phyloP scores from a whole-genome alignment of 495 filamentous ascomycete species.

The Cercophora newfieldiana region DNA sequence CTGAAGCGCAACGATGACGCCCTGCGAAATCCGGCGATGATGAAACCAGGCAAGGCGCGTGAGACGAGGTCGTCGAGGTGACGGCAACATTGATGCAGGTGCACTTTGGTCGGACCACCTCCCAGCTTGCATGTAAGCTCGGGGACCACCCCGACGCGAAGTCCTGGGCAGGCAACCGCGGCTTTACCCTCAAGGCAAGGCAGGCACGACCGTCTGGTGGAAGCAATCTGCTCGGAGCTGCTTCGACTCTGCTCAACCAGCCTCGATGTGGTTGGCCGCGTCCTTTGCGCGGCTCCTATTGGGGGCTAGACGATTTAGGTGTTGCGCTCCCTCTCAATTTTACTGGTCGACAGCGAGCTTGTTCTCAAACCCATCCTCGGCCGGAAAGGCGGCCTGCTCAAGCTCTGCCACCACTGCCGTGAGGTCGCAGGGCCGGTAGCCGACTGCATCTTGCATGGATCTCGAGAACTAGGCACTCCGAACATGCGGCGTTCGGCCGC shows the following conservation, averaged over 20 bases:
- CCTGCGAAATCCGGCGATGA: conserved; percentile 9
- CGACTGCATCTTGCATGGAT: neutral
- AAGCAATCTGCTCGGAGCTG: conserved; percentile 16
- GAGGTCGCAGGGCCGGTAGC: neutral
- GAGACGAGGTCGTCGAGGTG: conserved; percentile 10
- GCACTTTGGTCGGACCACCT: neutral
- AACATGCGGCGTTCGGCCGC: neutral
- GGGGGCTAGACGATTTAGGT: conserved; percentile 23
- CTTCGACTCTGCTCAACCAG: conserved; percentile 3
- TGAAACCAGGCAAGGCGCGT: conserved; percentile 19
- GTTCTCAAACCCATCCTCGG: conserved; percentile 23
- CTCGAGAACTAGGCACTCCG: neutral
- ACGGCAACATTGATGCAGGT: neutral
- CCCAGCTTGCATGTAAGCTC: conserved; percentile 8
- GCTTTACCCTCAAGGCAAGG: conserved; percentile 1
- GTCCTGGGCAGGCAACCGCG: conserved; percentile 20
- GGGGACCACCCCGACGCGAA: conserved; percentile 5
- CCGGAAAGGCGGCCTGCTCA: conserved; percentile 13
- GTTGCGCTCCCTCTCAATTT: conserved; percentile 15
- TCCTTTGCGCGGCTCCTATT: conserved; percentile 16
- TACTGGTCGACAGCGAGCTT: conserved; percentile 28
- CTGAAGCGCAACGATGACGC: neutral
- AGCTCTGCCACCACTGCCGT: conserved; percentile 10
- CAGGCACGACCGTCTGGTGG: neutral
- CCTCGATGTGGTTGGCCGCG: conserved; percentile 27